Base-by-base conservation (phyloP, 2,329 filamentous ascomycete genomes). In the Cladosporium sp. region DNA sequence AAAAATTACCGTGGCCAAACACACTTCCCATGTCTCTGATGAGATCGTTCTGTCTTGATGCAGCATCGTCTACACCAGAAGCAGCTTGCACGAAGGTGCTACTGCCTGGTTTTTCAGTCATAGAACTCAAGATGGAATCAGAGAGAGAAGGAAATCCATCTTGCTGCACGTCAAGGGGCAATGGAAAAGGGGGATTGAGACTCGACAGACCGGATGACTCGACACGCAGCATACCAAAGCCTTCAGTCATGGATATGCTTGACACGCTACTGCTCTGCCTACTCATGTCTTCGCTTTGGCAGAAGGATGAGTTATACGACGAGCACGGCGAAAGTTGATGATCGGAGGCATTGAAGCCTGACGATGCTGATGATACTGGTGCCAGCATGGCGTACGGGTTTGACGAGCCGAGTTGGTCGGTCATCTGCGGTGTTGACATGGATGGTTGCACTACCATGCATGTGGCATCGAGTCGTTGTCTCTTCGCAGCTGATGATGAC, bases 221-320 rank as follows among this genome's bases (percentile, higher is more conserved):
- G 66, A 76, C 66, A 50, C 74, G 74, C 68, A 76, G 66, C 75
- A 78, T 77, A 60, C 72, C 71, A 63, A 76, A 65, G 48, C 69
- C 67, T 66, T 73, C 72, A 66, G 69, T 68, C 64, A 77, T 72
- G 58, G 70, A 69, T 44, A 71, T 68, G 65, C 73, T 73, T 64
- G 62, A 65, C 60, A 71, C 68, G 67, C 77, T 79, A 67, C 77
- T 79, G 15, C 12, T 15, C 61, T 77, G 70, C 64, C 77, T 74
- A 65, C 76, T 78, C 76, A 79, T 69, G n/a, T 58, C 62, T 58
- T 67, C 66, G 58, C 66, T 35, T 19, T 35, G 34, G 20, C 9
- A 34, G 15, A 50, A 40, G 3, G 54, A 56, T 4, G 54, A 42
- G 24, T 20, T 44, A 22, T 40, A 37, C 9, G 54, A 49, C 20